phyloP scores from a whole-genome alignment of 2,329 filamentous ascomycete genomes.

The Xylariaceae sp. region DNA sequence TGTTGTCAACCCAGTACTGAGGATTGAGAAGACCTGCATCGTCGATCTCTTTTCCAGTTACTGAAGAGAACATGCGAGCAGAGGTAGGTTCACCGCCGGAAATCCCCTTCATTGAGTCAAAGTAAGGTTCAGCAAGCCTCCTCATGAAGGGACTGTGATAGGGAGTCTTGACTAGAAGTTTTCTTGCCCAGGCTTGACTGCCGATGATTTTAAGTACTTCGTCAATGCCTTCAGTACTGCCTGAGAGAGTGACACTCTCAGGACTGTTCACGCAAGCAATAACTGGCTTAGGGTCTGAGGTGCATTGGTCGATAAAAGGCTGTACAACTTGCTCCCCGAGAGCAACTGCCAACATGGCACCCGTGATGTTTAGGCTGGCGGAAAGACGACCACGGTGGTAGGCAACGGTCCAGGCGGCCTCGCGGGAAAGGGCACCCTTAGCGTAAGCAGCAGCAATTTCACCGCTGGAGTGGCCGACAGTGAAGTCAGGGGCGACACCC shows the following conservation, averaged over 20 bases:
- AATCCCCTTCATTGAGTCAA: slow-evolving; percentile 25
- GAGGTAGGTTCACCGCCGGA: slow-evolving; percentile 12
- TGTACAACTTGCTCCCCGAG: slow-evolving; percentile 23
- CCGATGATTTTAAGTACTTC: slow-evolving; percentile 29
- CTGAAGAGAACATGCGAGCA: slow-evolving; percentile 28
- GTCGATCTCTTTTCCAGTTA: slow-evolving; percentile 24
- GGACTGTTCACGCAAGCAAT: slow-evolving; percentile 30
- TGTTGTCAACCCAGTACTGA: slow-evolving; percentile 31
- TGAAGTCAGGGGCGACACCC: slow-evolving; percentile 30
- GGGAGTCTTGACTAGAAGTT: slow-evolving; percentile 37
- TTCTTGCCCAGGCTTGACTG: slow-evolving; percentile 30
- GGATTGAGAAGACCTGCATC: slow-evolving; percentile 22
- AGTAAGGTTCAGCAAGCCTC: slow-evolving; percentile 32
- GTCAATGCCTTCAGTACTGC: slow-evolving; percentile 27
- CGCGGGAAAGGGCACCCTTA: slow-evolving; percentile 33
- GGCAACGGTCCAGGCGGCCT: slow-evolving; percentile 29
- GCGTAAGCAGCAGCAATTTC: slow-evolving; percentile 40
- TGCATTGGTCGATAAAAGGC: slow-evolving; percentile 24
- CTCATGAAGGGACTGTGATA: slow-evolving; percentile 42
- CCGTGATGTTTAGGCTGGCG: slow-evolving; percentile 24
- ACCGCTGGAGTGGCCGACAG: slow-evolving; percentile 38
- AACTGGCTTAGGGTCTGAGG: slow-evolving; percentile 24
- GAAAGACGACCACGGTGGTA: slow-evolving; percentile 29
- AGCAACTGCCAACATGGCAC: slow-evolving; percentile 29
- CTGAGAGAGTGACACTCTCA: slow-evolving; percentile 29